Conservation (phyloP, 2,329 filamentous ascomycete genomes). For the Claviceps paspali region DNA sequence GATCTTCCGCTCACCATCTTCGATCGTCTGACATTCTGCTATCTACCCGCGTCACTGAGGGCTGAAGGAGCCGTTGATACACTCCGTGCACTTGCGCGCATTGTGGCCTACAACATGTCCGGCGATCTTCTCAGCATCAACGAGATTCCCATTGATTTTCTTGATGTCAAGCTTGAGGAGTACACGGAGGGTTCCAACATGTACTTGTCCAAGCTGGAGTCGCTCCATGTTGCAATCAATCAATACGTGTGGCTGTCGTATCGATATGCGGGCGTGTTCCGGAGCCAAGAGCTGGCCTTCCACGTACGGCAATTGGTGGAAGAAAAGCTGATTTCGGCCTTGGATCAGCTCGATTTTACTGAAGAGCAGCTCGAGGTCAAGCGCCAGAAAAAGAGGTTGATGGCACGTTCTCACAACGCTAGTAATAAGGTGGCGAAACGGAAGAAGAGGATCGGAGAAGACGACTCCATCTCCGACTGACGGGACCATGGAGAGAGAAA, state of each 20-base stretch:
- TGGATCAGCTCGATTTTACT: slow-evolving; percentile 35
- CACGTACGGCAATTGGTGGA: slow-evolving; percentile 69
- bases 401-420: slow-evolving; percentile 8
- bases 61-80: slow-evolving; percentile 32
- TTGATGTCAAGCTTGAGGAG: slow-evolving; percentile 45
- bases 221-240: slow-evolving; percentile 67
- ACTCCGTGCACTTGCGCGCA: slow-evolving; percentile 48
- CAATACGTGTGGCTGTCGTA: slow-evolving; percentile 90
- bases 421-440: slow-evolving; percentile 6
- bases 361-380: slow-evolving; percentile 17
- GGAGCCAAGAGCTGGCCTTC: slow-evolving; percentile 57
- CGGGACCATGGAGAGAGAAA: background rate
- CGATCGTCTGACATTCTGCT: slow-evolving; percentile 63
- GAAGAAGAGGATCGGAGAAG: slow-evolving; percentile 7
- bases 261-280: slow-evolving; percentile 69
- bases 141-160: slow-evolving; percentile 54
- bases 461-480: slow-evolving; percentile 7
- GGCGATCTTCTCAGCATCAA: slow-evolving; percentile 59
- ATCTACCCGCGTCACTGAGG: slow-evolving; percentile 49
- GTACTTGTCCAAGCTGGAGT: slow-evolving; percentile 57
- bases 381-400: slow-evolving; percentile 11
- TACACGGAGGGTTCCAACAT: slow-evolving; percentile 23
- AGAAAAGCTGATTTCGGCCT: slow-evolving; percentile 42
- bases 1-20: slow-evolving; percentile 50
- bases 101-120: slow-evolving; percentile 50